phyloP scores from a whole-genome alignment of 768 basidiomycete genomes.

The Mycena leptocephala region DNA sequence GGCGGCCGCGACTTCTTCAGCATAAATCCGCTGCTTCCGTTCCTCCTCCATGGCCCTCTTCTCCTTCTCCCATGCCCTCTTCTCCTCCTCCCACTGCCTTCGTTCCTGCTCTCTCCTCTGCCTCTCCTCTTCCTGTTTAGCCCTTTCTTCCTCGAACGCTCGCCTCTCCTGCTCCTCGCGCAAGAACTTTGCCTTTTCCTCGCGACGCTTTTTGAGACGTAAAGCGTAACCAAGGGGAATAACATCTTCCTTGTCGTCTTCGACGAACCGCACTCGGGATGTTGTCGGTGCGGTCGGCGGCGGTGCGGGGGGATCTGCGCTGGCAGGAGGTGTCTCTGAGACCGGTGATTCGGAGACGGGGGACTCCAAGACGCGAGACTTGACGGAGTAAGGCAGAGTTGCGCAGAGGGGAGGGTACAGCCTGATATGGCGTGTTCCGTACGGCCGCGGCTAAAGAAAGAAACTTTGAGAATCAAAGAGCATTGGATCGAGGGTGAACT shows the following conservation, averaged over 20 bases:
- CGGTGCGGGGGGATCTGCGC: constrained; percentile 1
- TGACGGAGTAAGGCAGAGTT: constrained; percentile 45
- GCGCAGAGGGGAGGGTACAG: constrained; percentile 68
- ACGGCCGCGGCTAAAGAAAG: constrained; percentile 18
- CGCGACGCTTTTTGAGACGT: constrained; percentile 80
- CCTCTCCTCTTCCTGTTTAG: constrained; percentile 60
- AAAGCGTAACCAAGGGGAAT: constrained; percentile 81
- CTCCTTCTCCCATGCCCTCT: constrained; percentile 66
- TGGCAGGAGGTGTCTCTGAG: constrained; percentile 27
- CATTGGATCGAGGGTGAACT: constrained; percentile 14
- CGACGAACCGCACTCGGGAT: constrained; percentile 78
- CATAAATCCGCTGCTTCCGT: constrained; percentile 65
- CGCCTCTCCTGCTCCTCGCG: constrained; percentile 72
- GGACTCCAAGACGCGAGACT: no score
- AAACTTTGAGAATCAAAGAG: constrained; percentile 35
- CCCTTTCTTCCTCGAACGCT: constrained; percentile 61
- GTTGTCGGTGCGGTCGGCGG: constrained; percentile 45
- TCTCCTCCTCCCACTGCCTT: constrained; percentile 62
- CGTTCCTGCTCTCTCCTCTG: constrained; percentile 61
- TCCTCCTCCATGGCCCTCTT: constrained; percentile 69
- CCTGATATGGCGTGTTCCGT: constrained; percentile 49
- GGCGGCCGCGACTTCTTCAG: constrained; percentile 74
- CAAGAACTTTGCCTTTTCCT: constrained; percentile 80
- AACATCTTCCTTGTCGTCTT: constrained; percentile 78
- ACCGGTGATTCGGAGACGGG: constrained; percentile 29